A percentile compares a stretch with the other conserved stretches of the same genome.
Conservation (phyloP, 139 green algal species). For the Chlamydomonas eustigma region DNA sequence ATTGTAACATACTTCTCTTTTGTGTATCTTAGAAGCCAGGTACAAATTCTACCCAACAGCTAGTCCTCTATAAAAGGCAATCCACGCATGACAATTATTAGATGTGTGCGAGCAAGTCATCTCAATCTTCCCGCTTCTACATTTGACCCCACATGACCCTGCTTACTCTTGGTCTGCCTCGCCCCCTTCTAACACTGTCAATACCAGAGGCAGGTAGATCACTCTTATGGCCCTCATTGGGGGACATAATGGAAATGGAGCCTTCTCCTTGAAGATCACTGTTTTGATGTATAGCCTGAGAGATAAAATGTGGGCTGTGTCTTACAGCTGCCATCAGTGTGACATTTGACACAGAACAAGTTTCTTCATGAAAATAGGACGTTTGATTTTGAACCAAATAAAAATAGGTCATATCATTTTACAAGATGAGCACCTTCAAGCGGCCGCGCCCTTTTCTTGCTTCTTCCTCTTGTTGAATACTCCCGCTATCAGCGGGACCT, state of each 20-base stretch:
- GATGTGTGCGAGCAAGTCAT: too few relatives aligned
- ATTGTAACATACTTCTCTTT: not conserved
- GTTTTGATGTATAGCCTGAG: not conserved
- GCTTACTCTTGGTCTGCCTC: not conserved
- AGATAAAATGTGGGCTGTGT: not conserved
- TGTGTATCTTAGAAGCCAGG: not conserved
- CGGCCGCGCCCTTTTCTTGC: not conserved
- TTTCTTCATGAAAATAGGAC: not conserved
- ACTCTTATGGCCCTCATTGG: not conserved
- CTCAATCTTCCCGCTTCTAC: too few relatives aligned
- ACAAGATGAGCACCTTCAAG: not conserved
- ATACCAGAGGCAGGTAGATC: not conserved
- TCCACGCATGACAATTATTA: not conserved
- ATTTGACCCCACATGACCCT: too few relatives aligned
- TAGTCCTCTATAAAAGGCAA: not conserved
- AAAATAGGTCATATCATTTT: not conserved
- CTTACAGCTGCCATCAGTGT: not conserved
- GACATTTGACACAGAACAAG: not conserved
- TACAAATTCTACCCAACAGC: not conserved
- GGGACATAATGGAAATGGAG: not conserved
- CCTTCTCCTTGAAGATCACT: not conserved
- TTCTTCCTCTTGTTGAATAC: not conserved
- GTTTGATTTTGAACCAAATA: not conserved
- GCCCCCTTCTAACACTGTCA: not conserved
- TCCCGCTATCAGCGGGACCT: not conserved